These are phyloP conservation scores for Cunninghamia lanceolata DNA, from an alignment of 75 land plant genomes.

Conservation along the genomic window DNA sequence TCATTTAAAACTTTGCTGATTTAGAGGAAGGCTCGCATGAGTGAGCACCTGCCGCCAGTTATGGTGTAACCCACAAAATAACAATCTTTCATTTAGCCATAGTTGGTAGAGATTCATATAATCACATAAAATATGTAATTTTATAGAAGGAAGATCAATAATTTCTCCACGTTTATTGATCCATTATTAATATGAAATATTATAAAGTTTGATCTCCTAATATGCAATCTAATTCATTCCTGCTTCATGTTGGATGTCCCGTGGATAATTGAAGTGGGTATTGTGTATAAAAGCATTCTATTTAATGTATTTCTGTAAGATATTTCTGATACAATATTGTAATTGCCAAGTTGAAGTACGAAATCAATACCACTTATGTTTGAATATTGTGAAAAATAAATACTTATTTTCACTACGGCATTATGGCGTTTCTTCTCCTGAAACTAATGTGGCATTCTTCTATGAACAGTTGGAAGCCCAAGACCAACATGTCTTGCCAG, in stretches of 20 bases:
- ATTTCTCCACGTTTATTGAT: not conserved
- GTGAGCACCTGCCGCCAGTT: not conserved
- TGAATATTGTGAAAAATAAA: not conserved
- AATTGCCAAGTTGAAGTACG: not conserved
- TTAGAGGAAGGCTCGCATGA: not conserved
- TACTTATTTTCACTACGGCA: not conserved
- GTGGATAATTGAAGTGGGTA: not conserved
- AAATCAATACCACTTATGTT: not conserved
- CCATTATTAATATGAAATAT: not conserved
- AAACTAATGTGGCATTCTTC: not conserved
- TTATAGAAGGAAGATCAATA: not conserved
- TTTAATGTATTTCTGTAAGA: not conserved
- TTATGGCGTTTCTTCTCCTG: not conserved
- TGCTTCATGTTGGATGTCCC: not conserved
- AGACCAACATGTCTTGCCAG: not conserved
- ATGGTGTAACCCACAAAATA: too few species aligned
- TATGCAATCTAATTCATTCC: not conserved
- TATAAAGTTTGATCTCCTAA: not conserved
- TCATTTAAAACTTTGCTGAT: not conserved
- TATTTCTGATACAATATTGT: too few species aligned
- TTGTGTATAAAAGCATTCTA: not conserved
- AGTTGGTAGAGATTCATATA: not conserved
- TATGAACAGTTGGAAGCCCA: not conserved
- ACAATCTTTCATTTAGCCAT: not conserved
- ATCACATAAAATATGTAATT: not conserved